phyloP scores from a whole-genome alignment of 495 filamentous ascomycete genomes.

The Xylaria castorea region DNA sequence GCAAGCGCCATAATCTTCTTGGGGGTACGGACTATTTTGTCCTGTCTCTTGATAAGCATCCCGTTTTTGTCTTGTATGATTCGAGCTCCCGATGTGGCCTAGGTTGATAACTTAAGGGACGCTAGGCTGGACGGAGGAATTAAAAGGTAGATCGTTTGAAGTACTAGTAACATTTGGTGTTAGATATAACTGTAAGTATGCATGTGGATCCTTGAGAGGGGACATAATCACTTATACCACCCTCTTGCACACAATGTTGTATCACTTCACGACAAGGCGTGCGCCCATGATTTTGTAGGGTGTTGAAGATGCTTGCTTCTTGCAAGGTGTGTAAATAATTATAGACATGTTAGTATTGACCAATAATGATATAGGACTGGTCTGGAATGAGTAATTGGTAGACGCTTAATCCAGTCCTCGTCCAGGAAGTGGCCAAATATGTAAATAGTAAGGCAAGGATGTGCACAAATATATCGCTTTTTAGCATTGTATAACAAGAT shows the following conservation, averaged over 20 bases:
- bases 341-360: background rate
- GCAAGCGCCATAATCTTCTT: background rate
- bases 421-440: background rate
- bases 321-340: background rate
- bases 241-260: background rate
- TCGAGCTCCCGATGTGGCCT: background rate
- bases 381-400: conserved; percentile 3
- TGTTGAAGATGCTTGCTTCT: background rate
- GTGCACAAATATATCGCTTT: background rate
- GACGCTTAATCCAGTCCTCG: background rate
- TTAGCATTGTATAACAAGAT: background rate
- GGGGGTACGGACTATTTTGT: background rate
- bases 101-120: background rate
- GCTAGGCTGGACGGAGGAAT: background rate
- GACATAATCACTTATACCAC: no score
- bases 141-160: background rate
- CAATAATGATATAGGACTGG: background rate
- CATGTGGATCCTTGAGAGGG: no score
- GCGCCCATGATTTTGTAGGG: background rate
- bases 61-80: background rate
- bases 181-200: no score
- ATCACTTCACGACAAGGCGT: background rate
- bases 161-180: background rate
- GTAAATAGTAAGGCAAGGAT: background rate
- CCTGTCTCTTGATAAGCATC: background rate